Evolutionary conservation across 2,329 filamentous ascomycete species (phyloP).

Genomic region (Metarhizium humberi): DNA sequence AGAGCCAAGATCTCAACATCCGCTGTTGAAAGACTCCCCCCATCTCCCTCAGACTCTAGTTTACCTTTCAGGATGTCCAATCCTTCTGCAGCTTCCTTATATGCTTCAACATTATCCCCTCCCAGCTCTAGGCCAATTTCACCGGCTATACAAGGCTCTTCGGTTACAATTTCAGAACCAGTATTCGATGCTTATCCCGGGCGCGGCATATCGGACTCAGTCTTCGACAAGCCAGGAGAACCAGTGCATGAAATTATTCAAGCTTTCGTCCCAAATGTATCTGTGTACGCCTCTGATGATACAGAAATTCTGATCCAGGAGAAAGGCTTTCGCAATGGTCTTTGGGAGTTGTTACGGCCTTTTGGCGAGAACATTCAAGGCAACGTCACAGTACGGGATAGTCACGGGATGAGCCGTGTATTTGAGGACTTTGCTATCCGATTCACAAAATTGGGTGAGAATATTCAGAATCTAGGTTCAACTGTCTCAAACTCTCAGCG

Average conservation of each 20-base stretch:
- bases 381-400: constrained; percentile 85
- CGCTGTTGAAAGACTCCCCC: constrained; percentile 34
- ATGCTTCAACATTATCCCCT: constrained; percentile 59
- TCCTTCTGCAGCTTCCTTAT: constrained; percentile 50
- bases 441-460: constrained; percentile 63
- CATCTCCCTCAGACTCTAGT: constrained; percentile 42
- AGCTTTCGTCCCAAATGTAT: constrained; percentile 82
- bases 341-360: constrained; percentile 78
- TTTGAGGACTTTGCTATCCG: constrained; percentile 88
- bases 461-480: constrained; percentile 41
- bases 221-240: constrained; percentile 39
- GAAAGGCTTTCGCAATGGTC: constrained; percentile 75
- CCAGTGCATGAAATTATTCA: constrained; percentile 62
- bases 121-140: constrained; percentile 60
- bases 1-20: constrained; percentile 53
- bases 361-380: constrained; percentile 85
- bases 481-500: constrained; percentile 18
- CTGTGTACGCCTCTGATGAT: constrained; percentile 77
- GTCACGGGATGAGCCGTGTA: constrained; percentile 69
- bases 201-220: constrained; percentile 34
- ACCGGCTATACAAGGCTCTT: constrained; percentile 50
- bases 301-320: constrained; percentile 69
- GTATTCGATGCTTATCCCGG: constrained; percentile 41
- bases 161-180: constrained; percentile 49
- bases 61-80: constrained; percentile 46